phyloP scores from a whole-genome alignment of 2,329 filamentous ascomycete species.

The Plectosphaerella plurivora region DNA sequence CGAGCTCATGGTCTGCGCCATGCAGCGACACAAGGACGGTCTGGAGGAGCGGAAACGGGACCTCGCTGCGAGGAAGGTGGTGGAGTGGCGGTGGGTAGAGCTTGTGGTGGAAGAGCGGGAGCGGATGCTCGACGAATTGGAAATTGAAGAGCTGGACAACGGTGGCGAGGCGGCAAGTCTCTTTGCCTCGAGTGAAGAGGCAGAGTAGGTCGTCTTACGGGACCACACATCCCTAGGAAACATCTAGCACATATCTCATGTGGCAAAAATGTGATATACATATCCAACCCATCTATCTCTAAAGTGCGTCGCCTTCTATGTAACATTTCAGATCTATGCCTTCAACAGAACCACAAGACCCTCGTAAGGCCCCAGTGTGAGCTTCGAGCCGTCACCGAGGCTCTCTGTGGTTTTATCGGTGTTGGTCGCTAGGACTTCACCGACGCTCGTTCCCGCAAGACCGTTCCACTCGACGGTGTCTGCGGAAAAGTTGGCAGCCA shows the following conservation, averaged over 20 bases:
- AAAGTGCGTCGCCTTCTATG: too few relatives aligned
- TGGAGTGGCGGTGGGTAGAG: conserved; percentile 43
- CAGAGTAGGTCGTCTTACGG: too few relatives aligned
- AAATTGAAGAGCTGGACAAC: not conserved
- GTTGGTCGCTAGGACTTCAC: conserved; percentile 29
- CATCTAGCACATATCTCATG: too few relatives aligned
- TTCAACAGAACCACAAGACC: conserved; percentile 26
- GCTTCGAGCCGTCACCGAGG: conserved; percentile 15
- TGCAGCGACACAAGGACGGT: conserved; percentile 20
- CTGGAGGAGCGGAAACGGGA: conserved; percentile 23
- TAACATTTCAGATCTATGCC: too few relatives aligned
- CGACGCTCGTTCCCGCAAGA: conserved; percentile 15
- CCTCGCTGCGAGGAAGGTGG: conserved; percentile 26
- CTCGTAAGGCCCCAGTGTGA: conserved; percentile 31
- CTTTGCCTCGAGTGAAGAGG: not conserved
- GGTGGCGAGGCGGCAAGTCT: not conserved
- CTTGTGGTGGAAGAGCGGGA: conserved; percentile 22
- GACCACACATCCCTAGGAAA: too few relatives aligned
- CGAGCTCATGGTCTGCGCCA: conserved; percentile 37
- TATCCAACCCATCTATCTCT: too few relatives aligned
- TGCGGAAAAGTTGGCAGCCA: conserved; percentile 33
- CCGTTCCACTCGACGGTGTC: conserved; percentile 24
- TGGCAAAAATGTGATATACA: too few relatives aligned
- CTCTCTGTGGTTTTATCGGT: conserved; percentile 21
- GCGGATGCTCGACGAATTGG: not conserved